phyloP scores from a whole-genome alignment of 805 yeast species.

The Schwanniomyces yamadae region DNA sequence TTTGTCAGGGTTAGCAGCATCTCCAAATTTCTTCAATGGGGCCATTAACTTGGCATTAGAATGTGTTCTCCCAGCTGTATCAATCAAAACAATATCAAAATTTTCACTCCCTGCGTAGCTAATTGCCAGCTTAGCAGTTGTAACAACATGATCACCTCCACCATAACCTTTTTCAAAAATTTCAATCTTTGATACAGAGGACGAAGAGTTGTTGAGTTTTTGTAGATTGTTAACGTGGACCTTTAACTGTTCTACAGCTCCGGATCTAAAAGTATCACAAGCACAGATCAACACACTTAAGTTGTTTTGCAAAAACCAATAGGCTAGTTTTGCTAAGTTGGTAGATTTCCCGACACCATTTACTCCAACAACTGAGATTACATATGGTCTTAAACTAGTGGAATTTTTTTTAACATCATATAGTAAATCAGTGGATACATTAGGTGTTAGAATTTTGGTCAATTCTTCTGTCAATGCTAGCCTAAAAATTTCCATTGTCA shows the following conservation, averaged over 20 bases:
- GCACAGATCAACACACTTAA: slow-evolving; percentile 88
- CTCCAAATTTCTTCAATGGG: slow-evolving; percentile 90
- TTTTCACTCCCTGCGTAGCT: slow-evolving; percentile 66
- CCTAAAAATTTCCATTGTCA: slow-evolving; percentile 69
- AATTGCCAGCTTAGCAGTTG: slow-evolving; percentile 88
- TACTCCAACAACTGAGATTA: slow-evolving; percentile 96
- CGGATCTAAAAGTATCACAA: slow-evolving; percentile 96
- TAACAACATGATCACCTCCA: slow-evolving; percentile 90
- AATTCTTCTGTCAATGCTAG: slow-evolving; percentile 62
- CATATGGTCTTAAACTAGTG: slow-evolving; percentile 61
- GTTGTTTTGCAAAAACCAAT: slow-evolving; percentile 91
- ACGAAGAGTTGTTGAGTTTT: slow-evolving; percentile 56
- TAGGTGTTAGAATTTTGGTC: slow-evolving; percentile 82
- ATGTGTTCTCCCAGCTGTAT: slow-evolving; percentile 97
- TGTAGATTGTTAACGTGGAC: slow-evolving; percentile 88
- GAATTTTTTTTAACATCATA: slow-evolving; percentile 65
- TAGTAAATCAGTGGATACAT: slow-evolving; percentile 81
- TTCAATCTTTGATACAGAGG: slow-evolving; percentile 52
- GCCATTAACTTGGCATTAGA: slow-evolving; percentile 94
- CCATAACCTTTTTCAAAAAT: slow-evolving; percentile 95
- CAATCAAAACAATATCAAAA: slow-evolving; percentile 87
- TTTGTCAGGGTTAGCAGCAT: slow-evolving; percentile 92
- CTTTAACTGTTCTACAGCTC: slow-evolving; percentile 96
- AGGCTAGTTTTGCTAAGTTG: slow-evolving; percentile 88
- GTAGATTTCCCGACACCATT: slow-evolving; percentile 98